Percentiles rank a stretch among this genome's conserved stretches.
Conservation (phyloP, 2,329 filamentous ascomycete genomes). For the Epichloe brachyelytri region DNA sequence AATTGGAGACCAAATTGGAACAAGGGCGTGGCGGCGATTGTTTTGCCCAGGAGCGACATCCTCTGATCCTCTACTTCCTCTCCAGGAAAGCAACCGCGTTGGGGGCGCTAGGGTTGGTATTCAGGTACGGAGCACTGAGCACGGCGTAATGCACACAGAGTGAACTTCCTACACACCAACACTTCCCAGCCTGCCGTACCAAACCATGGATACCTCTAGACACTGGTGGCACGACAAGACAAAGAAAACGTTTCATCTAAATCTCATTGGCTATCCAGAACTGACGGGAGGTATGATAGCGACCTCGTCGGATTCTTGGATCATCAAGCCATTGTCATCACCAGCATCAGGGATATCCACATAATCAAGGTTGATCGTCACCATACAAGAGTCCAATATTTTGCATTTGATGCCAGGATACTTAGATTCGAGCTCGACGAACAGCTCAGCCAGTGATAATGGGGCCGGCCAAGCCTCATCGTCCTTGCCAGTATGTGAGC, state of each 20-base stretch:
- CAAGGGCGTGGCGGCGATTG: no score
- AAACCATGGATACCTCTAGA: no score
- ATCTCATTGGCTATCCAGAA: conserved; percentile 46
- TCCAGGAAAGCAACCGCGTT: no score
- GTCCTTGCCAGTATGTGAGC: conserved; percentile 56
- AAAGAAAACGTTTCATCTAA: not conserved
- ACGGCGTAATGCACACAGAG: no score
- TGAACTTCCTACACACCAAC: no score
- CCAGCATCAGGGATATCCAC: conserved; percentile 49
- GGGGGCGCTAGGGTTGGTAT: no score
- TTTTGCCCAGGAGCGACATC: no score
- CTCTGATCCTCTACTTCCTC: no score
- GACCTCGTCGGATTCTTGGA: conserved; percentile 68
- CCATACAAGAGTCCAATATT: conserved; percentile 58
- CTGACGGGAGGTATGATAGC: conserved; percentile 82
- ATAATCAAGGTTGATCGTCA: conserved; percentile 73
- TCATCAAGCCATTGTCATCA: conserved; percentile 30
- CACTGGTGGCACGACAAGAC: no score
- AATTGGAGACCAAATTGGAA: no score
- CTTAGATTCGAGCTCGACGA: conserved; percentile 51
- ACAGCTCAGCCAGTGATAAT: conserved; percentile 48
- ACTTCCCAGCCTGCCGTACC: no score
- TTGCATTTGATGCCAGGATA: conserved; percentile 58
- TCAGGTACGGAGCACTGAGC: no score
- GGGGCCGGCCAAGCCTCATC: conserved; percentile 55